Evolutionary conservation across 2,329 filamentous ascomycete genomes (phyloP), one percentile per base, ranked within the genome.

Genomic region (Trichoderma aggressivum): DNA sequence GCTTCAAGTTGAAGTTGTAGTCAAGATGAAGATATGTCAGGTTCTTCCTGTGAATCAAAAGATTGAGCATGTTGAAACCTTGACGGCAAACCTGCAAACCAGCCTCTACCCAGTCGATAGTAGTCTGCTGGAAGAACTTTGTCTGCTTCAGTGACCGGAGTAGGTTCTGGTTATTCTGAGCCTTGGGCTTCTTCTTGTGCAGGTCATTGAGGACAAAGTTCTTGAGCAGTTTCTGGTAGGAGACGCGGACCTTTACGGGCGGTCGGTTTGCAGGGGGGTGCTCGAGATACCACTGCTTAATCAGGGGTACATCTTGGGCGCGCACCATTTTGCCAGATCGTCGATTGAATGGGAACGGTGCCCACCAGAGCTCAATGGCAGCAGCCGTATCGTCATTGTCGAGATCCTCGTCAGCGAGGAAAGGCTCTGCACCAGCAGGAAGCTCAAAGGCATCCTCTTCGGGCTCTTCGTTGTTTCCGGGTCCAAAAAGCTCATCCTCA

Each of bases 121-220:
- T 97, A 3, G 96, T 99, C 82, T 98, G 96, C 82, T 99, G 97
- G 87, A 99, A 99, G 84, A 99, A 99, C 79, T 99, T 99, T 61
- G 96, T 99, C 75, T 94, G 91, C 82, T 98, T 98, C 75, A 99
- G 83, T 10, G 94, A 97, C 76, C 90, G 90, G 80, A 98, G 88
- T 71, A 99, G 83, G 77, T 97, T 94, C 78, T 99, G 96, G 80
- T 95, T 97, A 84, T 94, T 97, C 75, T 97, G 91, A 5, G 96
- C 93, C 85, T 99, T 98, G 7, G 95, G 94, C 75, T 92, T 93
- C 83, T 94, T 97, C 84, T 95, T 97, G 82, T 99, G 97, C 60
- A 99, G 86, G 82, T 98, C 95, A 76, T 99, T 99, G 74, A 99
- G 87, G 21, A 99, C 96, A 76, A 91, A 99, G 4, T 93, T 95